Percentiles rank a stretch among this genome's conserved stretches.
phyloP scores from a whole-genome alignment of 345 rosid species.

The Eucalyptus albens region DNA sequence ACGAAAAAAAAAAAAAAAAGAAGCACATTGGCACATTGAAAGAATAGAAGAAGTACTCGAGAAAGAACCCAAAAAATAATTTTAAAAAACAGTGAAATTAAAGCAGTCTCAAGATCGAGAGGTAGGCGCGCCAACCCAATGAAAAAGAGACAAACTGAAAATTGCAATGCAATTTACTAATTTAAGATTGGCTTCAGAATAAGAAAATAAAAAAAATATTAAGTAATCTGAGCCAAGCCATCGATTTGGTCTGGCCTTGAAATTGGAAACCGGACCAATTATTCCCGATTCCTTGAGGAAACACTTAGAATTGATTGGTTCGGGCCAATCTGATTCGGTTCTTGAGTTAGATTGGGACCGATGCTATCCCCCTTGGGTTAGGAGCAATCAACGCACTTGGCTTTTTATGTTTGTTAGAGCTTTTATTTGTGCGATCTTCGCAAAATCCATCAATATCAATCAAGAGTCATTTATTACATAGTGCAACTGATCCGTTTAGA shows the following conservation, averaged over 20 bases:
- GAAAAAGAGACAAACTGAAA: background rate
- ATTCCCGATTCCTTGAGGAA: rapidly evolving
- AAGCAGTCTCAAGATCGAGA: background rate
- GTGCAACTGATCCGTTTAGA: background rate
- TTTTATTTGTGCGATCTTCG: background rate
- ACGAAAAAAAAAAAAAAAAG: too few species aligned
- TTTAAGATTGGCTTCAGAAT: background rate
- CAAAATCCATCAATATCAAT: background rate
- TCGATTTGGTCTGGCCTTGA: rapidly evolving
- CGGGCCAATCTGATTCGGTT: rapidly evolving
- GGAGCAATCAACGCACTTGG: background rate
- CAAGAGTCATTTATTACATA: background rate
- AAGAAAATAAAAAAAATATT: background rate
- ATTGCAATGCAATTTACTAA: background rate
- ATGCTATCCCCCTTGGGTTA: background rate
- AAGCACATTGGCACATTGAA: background rate
- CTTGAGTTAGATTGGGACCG: rapidly evolving
- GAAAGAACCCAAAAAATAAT: background rate
- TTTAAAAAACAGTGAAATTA: background rate
- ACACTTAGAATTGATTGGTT: too few species aligned
- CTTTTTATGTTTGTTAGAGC: background rate
- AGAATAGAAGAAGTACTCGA: background rate
- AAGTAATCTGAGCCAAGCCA: background rate
- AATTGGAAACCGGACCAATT: rapidly evolving
- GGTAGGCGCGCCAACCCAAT: background rate